Evolutionary conservation across 2,329 filamentous ascomycete species (phyloP).

Genomic region (Aspergillus sp.): DNA sequence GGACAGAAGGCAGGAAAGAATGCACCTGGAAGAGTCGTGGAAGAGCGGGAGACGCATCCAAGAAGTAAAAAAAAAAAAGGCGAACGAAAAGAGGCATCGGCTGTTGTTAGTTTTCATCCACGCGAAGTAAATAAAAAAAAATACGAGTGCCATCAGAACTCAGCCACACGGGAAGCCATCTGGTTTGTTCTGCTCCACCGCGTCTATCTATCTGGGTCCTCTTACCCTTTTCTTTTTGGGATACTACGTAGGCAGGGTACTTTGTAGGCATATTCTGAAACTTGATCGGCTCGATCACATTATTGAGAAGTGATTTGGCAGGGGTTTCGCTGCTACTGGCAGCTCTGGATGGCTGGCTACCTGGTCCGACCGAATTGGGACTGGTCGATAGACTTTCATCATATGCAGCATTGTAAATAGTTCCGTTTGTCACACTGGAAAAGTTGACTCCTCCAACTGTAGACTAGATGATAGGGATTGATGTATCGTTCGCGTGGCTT

Average conservation of each 20-base stretch:
- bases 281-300: slow-evolving; percentile 1
- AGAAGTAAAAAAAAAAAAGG: not conserved
- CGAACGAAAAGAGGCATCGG: not conserved
- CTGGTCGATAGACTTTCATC: slow-evolving; percentile 9
- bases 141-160: slow-evolving; percentile 12
- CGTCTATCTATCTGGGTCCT: not conserved
- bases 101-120: not conserved
- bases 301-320: not conserved
- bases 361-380: slow-evolving; percentile 13
- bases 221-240: not conserved
- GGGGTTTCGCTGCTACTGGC: not conserved
- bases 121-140: not conserved
- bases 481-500: slow-evolving; percentile 12
- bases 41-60: slow-evolving; percentile 16
- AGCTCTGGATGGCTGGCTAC: not conserved
- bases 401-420: slow-evolving; percentile 19
- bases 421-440: not conserved
- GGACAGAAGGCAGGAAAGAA: slow-evolving; percentile 19
- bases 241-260: not conserved
- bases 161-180: slow-evolving; percentile 15
- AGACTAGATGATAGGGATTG: slow-evolving; percentile 11
- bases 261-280: not conserved
- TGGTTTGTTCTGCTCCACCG: slow-evolving; percentile 9
- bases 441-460: slow-evolving; percentile 4
- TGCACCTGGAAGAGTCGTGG: slow-evolving; percentile 31